Evolutionary conservation across 2,329 filamentous ascomycete species (phyloP).

Genomic region (Plenodomus tracheiphilus): DNA sequence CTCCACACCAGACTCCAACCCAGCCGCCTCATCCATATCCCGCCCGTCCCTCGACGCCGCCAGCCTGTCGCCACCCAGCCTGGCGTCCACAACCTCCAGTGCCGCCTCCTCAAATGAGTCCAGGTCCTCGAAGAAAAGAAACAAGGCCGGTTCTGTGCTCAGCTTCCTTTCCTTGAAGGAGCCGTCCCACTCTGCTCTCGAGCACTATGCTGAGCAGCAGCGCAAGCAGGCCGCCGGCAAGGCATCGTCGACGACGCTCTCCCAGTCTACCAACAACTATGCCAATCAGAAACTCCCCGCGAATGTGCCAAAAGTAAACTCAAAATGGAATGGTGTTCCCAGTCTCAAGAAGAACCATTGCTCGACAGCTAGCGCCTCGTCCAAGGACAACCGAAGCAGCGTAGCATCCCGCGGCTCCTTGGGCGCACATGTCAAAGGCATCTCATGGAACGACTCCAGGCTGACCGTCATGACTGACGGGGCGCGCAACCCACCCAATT

Average conservation of each 20-base stretch:
- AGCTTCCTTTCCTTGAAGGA: constrained; percentile 54
- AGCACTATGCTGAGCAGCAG: constrained; percentile 51
- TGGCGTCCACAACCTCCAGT: constrained; percentile 36
- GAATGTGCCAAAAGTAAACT: constrained; percentile 57
- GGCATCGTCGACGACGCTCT: constrained; percentile 11
- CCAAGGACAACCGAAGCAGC: constrained; percentile 22
- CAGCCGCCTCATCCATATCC: constrained; percentile 7
- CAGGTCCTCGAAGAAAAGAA: constrained; percentile 35
- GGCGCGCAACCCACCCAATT: constrained; percentile 36
- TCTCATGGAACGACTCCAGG: constrained; percentile 19
- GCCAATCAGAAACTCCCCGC: constrained; percentile 51
- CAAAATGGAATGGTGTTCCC: constrained; percentile 59
- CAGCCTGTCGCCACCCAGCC: constrained; percentile 32
- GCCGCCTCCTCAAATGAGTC: constrained; percentile 31
- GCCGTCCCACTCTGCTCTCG: constrained; percentile 52
- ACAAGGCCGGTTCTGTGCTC: constrained; percentile 45
- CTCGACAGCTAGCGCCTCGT: constrained; percentile 13
- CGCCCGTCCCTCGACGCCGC: constrained; percentile 22
- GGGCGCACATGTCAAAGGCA: constrained; percentile 9
- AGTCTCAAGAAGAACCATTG: constrained; percentile 33
- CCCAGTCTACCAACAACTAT: constrained; percentile 21
- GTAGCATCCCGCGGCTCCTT: constrained; percentile 18
- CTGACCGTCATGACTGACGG: constrained; percentile 29
- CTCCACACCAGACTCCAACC: constrained; percentile 10
- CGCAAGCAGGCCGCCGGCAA: constrained; percentile 44